Evolutionary conservation across 306 rosid species (phyloP).

Genomic region (Ceratonia siliqua): DNA sequence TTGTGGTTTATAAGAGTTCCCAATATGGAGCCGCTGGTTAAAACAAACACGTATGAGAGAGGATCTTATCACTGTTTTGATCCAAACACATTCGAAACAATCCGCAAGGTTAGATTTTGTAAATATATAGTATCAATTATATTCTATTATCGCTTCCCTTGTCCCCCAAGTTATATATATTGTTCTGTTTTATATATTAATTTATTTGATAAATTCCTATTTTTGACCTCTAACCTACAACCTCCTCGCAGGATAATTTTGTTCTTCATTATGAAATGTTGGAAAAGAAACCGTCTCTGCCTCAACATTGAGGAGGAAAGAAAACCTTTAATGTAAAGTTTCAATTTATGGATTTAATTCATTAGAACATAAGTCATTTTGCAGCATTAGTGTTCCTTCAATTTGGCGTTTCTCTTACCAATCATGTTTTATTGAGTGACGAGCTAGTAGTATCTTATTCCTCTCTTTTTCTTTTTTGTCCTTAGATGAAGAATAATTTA

Average conservation of each 20-base stretch:
- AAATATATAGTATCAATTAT: not conserved
- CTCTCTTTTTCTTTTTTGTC: not conserved
- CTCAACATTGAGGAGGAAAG: constrained; percentile 59
- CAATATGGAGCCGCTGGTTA: constrained; percentile 80
- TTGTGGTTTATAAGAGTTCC: constrained; percentile 73
- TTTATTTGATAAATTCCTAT: not conserved
- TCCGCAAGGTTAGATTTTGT: constrained; percentile 73
- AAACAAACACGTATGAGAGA: constrained; percentile 75
- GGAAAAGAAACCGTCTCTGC: constrained; percentile 79
- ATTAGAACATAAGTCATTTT: constrained; percentile 37
- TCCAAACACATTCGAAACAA: constrained; percentile 74
- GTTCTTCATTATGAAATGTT: constrained; percentile 70
- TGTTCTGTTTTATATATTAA: not conserved
- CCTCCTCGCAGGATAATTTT: constrained; percentile 79
- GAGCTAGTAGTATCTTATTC: not conserved
- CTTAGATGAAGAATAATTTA: constrained; percentile 4
- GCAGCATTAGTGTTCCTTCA: constrained; percentile 34
- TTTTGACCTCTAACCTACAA: constrained; percentile 18
- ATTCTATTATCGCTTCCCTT: not conserved
- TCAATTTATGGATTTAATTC: constrained; percentile 33
- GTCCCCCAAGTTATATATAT: not conserved
- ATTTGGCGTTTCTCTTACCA: constrained; percentile 27
- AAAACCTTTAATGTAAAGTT: constrained; percentile 53
- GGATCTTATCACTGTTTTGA: constrained; percentile 91
- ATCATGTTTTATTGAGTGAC: constrained; percentile 33